phyloP scores from a whole-genome alignment of 2,329 filamentous ascomycete species.

The Ascosphaera apis region DNA sequence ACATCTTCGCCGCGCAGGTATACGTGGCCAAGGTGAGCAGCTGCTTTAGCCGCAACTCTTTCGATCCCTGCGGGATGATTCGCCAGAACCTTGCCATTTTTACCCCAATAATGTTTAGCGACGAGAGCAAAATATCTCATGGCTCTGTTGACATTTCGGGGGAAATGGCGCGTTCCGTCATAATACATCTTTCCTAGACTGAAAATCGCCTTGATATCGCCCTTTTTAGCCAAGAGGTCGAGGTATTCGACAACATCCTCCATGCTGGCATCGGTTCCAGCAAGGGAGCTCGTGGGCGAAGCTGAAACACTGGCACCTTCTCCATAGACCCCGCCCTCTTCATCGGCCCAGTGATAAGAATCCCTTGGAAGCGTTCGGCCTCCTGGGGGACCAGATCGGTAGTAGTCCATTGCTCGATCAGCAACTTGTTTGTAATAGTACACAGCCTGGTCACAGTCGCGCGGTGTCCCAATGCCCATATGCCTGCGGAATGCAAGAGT shows the following conservation, averaged over 20 bases:
- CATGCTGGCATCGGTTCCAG: slow-evolving; percentile 66
- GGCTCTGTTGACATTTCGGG: slow-evolving; percentile 48
- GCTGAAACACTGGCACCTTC: slow-evolving; percentile 82
- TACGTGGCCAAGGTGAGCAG: slow-evolving; percentile 73
- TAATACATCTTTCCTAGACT: slow-evolving; percentile 72
- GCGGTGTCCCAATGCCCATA: slow-evolving; percentile 60
- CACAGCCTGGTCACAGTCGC: slow-evolving; percentile 64
- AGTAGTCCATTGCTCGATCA: slow-evolving; percentile 75
- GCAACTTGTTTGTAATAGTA: slow-evolving; percentile 84
- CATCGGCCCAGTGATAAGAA: slow-evolving; percentile 69
- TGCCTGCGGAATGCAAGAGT: slow-evolving; percentile 72
- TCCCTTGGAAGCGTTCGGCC: slow-evolving; percentile 57
- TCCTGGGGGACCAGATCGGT: slow-evolving; percentile 72
- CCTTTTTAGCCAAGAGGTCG: slow-evolving; percentile 72
- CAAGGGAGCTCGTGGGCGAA: slow-evolving; percentile 65
- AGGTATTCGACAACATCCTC: slow-evolving; percentile 91
- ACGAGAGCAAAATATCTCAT: slow-evolving; percentile 64
- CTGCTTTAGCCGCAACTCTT: slow-evolving; percentile 59
- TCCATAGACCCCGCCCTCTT: slow-evolving; percentile 78
- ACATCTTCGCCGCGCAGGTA: slow-evolving; percentile 72
- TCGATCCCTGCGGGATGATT: slow-evolving; percentile 49
- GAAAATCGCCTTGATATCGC: slow-evolving; percentile 68
- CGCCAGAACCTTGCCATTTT: slow-evolving; percentile 50
- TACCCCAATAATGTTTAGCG: slow-evolving; percentile 58
- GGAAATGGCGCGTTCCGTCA: slow-evolving; percentile 56